Conservation (phyloP, 1,284 basidiomycete genomes). For the Coniferiporia weirii region DNA sequence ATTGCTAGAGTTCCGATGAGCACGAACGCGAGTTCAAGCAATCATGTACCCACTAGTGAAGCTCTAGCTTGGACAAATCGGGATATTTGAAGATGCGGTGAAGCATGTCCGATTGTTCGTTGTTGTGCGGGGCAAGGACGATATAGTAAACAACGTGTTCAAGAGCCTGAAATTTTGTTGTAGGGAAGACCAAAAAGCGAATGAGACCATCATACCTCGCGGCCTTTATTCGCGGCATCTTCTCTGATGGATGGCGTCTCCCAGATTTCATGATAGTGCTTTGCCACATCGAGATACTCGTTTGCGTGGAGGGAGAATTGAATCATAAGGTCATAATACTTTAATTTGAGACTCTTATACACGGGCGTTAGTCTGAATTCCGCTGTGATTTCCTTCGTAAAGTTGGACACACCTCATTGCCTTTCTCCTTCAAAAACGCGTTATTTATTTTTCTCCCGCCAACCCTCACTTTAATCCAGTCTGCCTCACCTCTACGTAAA, state of each 20-base stretch:
- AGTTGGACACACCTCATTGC: slow-evolving; percentile 64
- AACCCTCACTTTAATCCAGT: slow-evolving; percentile 91
- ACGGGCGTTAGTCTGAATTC: slow-evolving; percentile 11
- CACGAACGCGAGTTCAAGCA: slow-evolving; percentile 10
- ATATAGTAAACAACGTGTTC: slow-evolving; percentile 95
- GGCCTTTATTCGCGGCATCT: slow-evolving; percentile 69
- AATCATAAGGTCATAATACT: slow-evolving; percentile 96
- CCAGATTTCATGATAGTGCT: slow-evolving; percentile 95
- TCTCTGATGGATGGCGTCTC: slow-evolving; percentile 90
- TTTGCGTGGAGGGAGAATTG: slow-evolving; percentile 83
- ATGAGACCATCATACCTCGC: slow-evolving; percentile 50
- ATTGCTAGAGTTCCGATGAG: slow-evolving; percentile 51
- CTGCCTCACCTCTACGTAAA: slow-evolving; percentile 65
- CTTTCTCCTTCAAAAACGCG: slow-evolving; percentile 84
- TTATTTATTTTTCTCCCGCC: slow-evolving; percentile 94
- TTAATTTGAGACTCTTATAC: slow-evolving; percentile 88
- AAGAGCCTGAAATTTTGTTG: slow-evolving; percentile 54
- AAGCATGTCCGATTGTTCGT: slow-evolving; percentile 97
- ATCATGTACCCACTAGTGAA: slow-evolving; percentile 70
- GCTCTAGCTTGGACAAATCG: slow-evolving; percentile 73
- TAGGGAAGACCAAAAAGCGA: neutral
- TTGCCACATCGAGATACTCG: slow-evolving; percentile 90
- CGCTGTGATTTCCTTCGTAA: slow-evolving; percentile 1
- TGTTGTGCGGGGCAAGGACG: slow-evolving; percentile 88
- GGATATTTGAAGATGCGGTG: slow-evolving; percentile 81